Conservation (phyloP, 306 rosid genomes). For the Neltuma alba region DNA sequence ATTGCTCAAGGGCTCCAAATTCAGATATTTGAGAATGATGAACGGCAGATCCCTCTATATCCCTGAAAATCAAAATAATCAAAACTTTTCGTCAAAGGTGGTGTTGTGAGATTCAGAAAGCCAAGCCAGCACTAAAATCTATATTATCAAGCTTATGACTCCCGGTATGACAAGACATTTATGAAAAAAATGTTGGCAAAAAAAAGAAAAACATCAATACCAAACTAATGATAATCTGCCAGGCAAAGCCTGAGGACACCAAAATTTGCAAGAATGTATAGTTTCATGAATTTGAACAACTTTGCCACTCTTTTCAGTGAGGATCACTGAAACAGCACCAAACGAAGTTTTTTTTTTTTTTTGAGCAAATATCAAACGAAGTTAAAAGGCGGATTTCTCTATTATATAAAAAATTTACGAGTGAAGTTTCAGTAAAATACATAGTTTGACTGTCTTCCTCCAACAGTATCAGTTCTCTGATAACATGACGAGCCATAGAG, state of each 20-base stretch:
- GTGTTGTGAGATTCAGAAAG: background rate
- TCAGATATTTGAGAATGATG: constrained; percentile 78
- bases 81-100: background rate
- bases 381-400: background rate
- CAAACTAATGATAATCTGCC: constrained; percentile 16
- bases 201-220: constrained; percentile 22
- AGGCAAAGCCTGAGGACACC: constrained; percentile 28
- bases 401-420: constrained; percentile 1
- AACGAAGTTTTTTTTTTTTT: too few species aligned
- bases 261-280: background rate
- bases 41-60: constrained; percentile 67
- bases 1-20: constrained; percentile 74
- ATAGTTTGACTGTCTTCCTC: constrained; percentile 2
- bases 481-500: constrained; percentile 1
- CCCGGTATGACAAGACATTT: constrained; percentile 21
- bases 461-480: constrained; percentile 23
- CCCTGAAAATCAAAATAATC: constrained; percentile 64
- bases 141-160: constrained; percentile 12
- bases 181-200: too few species aligned
- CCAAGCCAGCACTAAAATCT: constrained; percentile 14
- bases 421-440: background rate
- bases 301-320: background rate
- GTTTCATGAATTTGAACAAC: constrained; percentile 30
- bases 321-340: constrained; percentile 7
- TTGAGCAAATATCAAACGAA: too few species aligned